A percentile compares a stretch with the other conserved stretches of the same genome.
phyloP scores from a whole-genome alignment of 768 basidiomycete species.

The Neoboletus brunneissimus region DNA sequence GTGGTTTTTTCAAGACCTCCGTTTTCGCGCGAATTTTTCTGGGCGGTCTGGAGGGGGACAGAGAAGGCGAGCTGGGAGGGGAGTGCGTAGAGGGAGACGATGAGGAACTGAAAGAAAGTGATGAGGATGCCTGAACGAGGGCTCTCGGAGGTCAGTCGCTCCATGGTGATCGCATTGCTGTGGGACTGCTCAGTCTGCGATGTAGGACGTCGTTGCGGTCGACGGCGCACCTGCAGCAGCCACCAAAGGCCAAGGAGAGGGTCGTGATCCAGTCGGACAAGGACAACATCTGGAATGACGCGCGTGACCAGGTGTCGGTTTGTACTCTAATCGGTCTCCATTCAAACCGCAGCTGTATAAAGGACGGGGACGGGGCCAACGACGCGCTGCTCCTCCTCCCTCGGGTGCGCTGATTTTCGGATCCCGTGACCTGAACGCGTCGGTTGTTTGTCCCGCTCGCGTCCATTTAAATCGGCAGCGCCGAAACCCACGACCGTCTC shows the following conservation, averaged over 20 bases:
- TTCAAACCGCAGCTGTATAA: neutral
- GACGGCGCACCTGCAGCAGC: conserved; percentile 70
- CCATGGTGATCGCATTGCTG: conserved; percentile 77
- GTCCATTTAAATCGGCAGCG: conserved; percentile 10
- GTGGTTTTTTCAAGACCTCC: neutral
- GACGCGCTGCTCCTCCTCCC: no score
- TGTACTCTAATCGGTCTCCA: neutral
- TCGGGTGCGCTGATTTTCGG: conserved; percentile 14
- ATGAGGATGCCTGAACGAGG: conserved; percentile 78
- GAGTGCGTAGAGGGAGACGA: conserved; percentile 73
- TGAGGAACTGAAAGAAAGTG: conserved; percentile 82
- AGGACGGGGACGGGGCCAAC: neutral
- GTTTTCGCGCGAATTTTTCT: neutral
- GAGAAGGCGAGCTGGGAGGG: conserved; percentile 51
- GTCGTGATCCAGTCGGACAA: conserved; percentile 55
- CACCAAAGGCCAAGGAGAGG: conserved; percentile 78
- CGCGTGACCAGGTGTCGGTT: neutral
- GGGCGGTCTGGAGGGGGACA: neutral
- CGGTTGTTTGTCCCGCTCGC: conserved; percentile 10
- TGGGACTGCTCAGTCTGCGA: neutral
- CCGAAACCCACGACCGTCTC: neutral
- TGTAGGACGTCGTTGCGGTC: neutral
- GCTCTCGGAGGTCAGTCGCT: conserved; percentile 65
- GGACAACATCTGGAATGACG: conserved; percentile 11
- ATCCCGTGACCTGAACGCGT: conserved; percentile 32